Percentiles rank a stretch among this genome's conserved stretches.
Evolutionary conservation across 164 flowering plant genomes (phyloP).

Genomic region (Magnolia officinalis): DNA sequence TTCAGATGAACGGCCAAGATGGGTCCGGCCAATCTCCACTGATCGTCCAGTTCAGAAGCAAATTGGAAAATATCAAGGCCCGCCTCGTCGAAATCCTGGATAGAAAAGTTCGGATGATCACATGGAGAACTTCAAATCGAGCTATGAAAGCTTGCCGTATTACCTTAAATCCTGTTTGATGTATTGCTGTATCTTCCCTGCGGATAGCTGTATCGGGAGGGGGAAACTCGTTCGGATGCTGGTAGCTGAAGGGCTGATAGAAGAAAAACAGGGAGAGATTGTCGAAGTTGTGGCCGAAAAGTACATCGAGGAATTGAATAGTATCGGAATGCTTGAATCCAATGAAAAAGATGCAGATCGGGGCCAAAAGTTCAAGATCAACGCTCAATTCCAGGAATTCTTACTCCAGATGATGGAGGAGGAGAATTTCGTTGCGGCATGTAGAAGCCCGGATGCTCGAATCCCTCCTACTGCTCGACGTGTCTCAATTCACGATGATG

Average conservation of each 20-base stretch:
- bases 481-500: conserved; percentile 14
- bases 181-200: conserved; percentile 34
- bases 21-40: conserved; percentile 6
- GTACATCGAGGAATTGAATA: conserved; percentile 17
- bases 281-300: conserved; percentile 25
- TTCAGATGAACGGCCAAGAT: conserved; percentile 15
- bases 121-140: not conserved
- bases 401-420: not conserved
- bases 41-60: conserved; percentile 7
- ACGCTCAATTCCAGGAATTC: conserved; percentile 5
- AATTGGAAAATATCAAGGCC: conserved; percentile 10
- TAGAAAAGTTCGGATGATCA: conserved; percentile 13
- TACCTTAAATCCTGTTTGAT: conserved; percentile 18
- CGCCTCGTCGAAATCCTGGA: conserved; percentile 10
- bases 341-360: not conserved
- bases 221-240: conserved; percentile 26
- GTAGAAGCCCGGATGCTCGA: conserved; percentile 4
- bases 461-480: conserved; percentile 8
- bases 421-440: conserved; percentile 9
- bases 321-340: conserved; percentile 20
- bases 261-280: conserved; percentile 17
- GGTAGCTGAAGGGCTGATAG: conserved; percentile 25
- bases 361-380: conserved; percentile 4
- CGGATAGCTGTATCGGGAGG: conserved; percentile 14
- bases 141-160: conserved; percentile 19